phyloP scores from a whole-genome alignment of 2,329 filamentous ascomycete genomes.

The Talaromyces sp. region DNA sequence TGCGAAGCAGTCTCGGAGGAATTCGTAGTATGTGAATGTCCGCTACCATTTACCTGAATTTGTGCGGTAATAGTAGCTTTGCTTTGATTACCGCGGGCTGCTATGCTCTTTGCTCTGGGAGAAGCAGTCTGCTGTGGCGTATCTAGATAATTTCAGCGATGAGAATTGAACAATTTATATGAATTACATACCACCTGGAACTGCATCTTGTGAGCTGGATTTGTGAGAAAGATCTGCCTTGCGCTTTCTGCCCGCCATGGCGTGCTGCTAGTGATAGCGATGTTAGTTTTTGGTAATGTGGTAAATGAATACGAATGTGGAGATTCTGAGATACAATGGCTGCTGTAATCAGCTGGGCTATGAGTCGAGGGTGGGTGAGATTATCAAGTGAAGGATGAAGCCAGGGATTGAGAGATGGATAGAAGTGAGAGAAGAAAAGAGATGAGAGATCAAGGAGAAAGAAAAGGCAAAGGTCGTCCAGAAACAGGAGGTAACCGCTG shows the following conservation, averaged over 20 bases:
- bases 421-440: not conserved
- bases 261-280: slow-evolving; percentile 22
- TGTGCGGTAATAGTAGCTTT: slow-evolving; percentile 7
- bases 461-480: not conserved
- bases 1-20: not conserved
- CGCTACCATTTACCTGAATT: slow-evolving; percentile 13
- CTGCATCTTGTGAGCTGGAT: slow-evolving; percentile 4
- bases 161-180: not conserved
- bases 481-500: not conserved
- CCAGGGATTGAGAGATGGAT: not conserved
- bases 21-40: not conserved
- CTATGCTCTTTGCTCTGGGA: not conserved
- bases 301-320: not conserved
- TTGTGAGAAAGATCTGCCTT: slow-evolving; percentile 27
- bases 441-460: not conserved
- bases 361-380: not conserved
- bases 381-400: slow-evolving; percentile 9
- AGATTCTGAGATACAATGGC: not conserved
- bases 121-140: not conserved
- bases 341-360: slow-evolving; percentile 1
- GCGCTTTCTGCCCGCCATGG: slow-evolving; percentile 38
- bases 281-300: not conserved
- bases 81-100: not conserved
- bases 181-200: slow-evolving; percentile 1
- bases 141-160: not conserved